Evolutionary conservation across 768 basidiomycete species (phyloP).

Genomic region (Lactifluus piperatus): DNA sequence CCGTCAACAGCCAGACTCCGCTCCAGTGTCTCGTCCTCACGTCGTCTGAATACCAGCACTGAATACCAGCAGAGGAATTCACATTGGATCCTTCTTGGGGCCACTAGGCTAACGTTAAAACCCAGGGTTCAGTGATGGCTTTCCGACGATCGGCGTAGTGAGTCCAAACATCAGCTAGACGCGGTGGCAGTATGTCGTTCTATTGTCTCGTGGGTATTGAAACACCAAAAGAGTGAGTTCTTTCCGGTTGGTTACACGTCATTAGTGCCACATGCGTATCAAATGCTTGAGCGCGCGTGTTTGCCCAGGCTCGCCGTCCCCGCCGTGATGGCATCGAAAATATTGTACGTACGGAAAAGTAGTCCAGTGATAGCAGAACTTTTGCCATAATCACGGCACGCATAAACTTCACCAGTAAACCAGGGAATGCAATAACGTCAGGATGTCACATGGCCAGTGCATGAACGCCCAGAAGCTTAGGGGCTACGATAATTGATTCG

Average conservation of each 20-base stretch:
- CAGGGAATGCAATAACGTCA: background rate
- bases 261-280: background rate
- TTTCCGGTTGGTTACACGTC: constrained; percentile 1
- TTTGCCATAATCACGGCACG: background rate
- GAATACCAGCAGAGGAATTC: background rate
- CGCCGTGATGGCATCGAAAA: background rate
- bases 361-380: background rate
- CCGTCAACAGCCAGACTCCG: background rate
- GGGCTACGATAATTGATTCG: constrained; percentile 7
- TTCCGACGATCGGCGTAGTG: background rate
- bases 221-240: background rate
- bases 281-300: background rate
- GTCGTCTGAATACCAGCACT: background rate
- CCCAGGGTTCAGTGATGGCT: background rate
- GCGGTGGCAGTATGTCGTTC: background rate
- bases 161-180: background rate
- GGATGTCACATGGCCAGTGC: constrained; percentile 3
- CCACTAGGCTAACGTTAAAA: background rate
- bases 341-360: background rate
- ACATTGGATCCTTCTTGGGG: background rate
- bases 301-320: background rate
- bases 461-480: background rate
- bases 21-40: background rate
- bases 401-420: background rate
- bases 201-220: background rate